Evolutionary conservation across 345 rosid species (phyloP).

Genomic region (Crucihimalaya himalaica): DNA sequence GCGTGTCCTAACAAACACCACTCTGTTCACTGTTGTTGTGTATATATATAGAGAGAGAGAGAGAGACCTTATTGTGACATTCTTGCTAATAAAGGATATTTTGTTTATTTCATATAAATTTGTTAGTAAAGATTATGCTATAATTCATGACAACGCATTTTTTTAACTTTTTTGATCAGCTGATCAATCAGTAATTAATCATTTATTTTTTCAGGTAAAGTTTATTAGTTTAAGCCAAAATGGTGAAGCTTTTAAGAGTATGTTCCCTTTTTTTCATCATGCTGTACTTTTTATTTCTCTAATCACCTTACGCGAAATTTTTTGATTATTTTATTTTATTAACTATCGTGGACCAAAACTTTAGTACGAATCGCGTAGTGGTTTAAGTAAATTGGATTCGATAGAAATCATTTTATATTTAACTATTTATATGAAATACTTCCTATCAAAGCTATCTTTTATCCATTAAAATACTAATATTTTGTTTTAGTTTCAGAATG

Average conservation of each 20-base stretch:
- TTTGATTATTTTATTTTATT: neutral
- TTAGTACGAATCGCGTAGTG: neutral
- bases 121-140: slow-evolving; percentile 10
- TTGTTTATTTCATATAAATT: slow-evolving; percentile 13
- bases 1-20: slow-evolving; percentile 37
- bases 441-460: neutral
- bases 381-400: neutral
- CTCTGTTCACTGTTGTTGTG: slow-evolving; percentile 25
- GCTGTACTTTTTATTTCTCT: neutral
- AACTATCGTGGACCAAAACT: neutral
- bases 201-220: slow-evolving; percentile 21
- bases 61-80: slow-evolving; percentile 41
- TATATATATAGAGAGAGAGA: slow-evolving; percentile 6
- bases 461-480: neutral
- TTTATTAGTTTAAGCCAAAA: slow-evolving; percentile 11
- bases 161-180: slow-evolving; percentile 17
- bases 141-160: slow-evolving; percentile 9
- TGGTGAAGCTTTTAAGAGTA: slow-evolving; percentile 35
- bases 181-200: slow-evolving; percentile 42
- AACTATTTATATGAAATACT: neutral
- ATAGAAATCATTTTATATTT: too few relatives aligned
- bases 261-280: slow-evolving; percentile 10
- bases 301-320: too few relatives aligned
- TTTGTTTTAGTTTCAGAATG: neutral
- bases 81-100: slow-evolving; percentile 27